A percentile compares a stretch with the other conserved stretches of the same genome.
phyloP scores from a whole-genome alignment of 768 basidiomycete genomes.

The Pleurotus salmoneostramineus region DNA sequence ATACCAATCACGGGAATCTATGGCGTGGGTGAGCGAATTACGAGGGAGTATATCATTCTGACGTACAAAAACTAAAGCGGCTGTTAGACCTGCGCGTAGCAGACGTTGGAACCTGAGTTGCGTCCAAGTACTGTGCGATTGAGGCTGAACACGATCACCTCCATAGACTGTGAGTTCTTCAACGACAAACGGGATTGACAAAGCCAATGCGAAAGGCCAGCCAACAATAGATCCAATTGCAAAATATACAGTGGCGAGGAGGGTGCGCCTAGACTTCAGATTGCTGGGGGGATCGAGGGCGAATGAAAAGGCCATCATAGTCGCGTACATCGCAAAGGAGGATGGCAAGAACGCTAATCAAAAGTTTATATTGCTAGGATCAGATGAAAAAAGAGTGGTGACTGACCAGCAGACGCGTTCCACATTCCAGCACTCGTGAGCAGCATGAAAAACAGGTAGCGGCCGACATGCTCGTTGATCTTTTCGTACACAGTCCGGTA shows the following conservation, averaged over 20 bases:
- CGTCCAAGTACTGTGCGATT: conserved; percentile 49
- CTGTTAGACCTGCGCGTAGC: conserved; percentile 45
- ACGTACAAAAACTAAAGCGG: conserved; percentile 63
- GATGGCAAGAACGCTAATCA: conserved; percentile 86
- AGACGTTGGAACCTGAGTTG: conserved; percentile 58
- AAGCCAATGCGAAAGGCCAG: conserved; percentile 93
- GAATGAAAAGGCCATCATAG: conserved; percentile 73
- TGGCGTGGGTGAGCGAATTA: conserved; percentile 4
- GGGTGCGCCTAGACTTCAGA: conserved; percentile 49
- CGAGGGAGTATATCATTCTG: not conserved
- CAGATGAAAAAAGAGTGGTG: not conserved
- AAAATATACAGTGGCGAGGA: conserved; percentile 65
- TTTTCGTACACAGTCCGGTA: conserved; percentile 78
- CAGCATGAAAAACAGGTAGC: conserved; percentile 90
- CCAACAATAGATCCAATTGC: conserved; percentile 86
- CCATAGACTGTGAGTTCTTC: conserved; percentile 85
- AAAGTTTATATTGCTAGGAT: conserved; percentile 8
- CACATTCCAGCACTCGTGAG: conserved; percentile 92
- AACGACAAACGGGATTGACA: conserved; percentile 84
- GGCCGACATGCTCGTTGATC: conserved; percentile 85
- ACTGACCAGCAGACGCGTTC: conserved; percentile 79
- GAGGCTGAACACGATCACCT: conserved; percentile 55
- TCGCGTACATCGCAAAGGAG: conserved; percentile 91
- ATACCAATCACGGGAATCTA: conserved; percentile 82
- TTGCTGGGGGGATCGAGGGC: conserved; percentile 55